Conservation (phyloP, 805 yeast species). For the Candida verbasci region DNA sequence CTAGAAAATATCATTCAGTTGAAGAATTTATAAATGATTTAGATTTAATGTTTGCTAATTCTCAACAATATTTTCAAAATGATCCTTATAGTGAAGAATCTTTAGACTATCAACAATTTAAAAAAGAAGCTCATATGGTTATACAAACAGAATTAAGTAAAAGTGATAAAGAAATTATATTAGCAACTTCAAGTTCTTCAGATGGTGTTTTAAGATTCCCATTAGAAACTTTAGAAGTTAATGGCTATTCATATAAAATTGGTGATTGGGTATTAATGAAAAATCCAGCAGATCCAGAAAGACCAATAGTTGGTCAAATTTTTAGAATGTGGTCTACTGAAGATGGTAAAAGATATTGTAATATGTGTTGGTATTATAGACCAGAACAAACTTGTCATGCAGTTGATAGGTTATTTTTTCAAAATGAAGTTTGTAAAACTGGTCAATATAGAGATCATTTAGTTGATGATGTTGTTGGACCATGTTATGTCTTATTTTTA, state of each 20-base stretch:
- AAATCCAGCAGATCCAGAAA: constrained; percentile 82
- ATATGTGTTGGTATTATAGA: constrained; percentile 96
- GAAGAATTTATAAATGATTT: constrained; percentile 77
- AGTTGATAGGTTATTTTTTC: constrained; percentile 82
- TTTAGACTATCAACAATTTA: constrained; percentile 60
- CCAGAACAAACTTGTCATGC: constrained; percentile 98
- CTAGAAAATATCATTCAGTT: constrained; percentile 73
- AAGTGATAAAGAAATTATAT: constrained; percentile 74
- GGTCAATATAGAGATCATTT: constrained; percentile 95
- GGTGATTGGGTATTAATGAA: constrained; percentile 94
- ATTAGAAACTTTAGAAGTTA: constrained; percentile 67
- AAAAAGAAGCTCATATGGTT: constrained; percentile 52
- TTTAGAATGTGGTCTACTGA: constrained; percentile 92
- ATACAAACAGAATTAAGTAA: constrained; percentile 68
- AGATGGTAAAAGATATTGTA: constrained; percentile 77
- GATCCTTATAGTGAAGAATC: constrained; percentile 54
- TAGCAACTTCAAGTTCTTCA: constrained; percentile 32
- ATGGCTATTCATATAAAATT: constrained; percentile 70
- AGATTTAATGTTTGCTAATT: constrained; percentile 68
- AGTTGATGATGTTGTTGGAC: constrained; percentile 83
- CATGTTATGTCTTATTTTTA: constrained; percentile 91
- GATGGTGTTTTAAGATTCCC: constrained; percentile 65
- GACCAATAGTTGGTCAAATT: constrained; percentile 91
- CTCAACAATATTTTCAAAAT: constrained; percentile 52
- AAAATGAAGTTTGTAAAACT: constrained; percentile 92